These are phyloP conservation scores for Amphirosellinia nigrospora DNA, from an alignment of 495 filamentous ascomycete genomes.

Conservation along the genomic window DNA sequence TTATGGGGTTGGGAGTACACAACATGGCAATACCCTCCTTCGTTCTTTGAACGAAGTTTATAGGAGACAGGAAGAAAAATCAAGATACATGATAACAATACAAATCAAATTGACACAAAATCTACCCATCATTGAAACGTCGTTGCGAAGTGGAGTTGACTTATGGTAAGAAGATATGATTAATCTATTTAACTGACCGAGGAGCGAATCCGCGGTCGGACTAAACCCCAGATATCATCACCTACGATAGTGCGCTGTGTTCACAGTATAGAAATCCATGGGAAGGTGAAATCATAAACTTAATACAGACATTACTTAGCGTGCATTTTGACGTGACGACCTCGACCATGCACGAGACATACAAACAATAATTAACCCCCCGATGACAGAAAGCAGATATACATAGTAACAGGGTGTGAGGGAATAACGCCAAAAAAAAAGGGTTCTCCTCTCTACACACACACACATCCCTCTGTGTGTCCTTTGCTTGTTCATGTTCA, in stretches of 20 bases:
- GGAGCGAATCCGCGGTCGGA: not conserved
- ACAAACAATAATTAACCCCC: not conserved
- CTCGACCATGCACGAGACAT: not conserved
- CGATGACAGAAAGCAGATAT: not conserved
- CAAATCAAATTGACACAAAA: not conserved
- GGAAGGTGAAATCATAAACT: not conserved
- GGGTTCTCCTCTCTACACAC: not conserved
- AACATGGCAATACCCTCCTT: conserved; percentile 25
- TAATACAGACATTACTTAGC: conserved; percentile 6
- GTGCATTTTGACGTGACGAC: not conserved
- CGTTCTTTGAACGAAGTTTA: not conserved
- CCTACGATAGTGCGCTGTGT: not conserved
- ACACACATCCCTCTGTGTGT: not conserved
- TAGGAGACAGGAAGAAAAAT: not conserved
- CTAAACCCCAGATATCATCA: not conserved
- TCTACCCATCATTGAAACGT: not conserved
- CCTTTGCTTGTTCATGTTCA: not conserved
- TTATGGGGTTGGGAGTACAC: conserved; percentile 26
- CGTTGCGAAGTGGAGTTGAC: not conserved
- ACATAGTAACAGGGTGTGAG: not conserved
- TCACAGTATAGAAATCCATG: not conserved
- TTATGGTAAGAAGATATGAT: not conserved
- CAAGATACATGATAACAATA: not conserved
- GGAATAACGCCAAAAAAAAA: not conserved
- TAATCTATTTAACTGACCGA: not conserved